Conservation (phyloP, 169 alveolate genomes). For the Plasmodium gaboni region DNA sequence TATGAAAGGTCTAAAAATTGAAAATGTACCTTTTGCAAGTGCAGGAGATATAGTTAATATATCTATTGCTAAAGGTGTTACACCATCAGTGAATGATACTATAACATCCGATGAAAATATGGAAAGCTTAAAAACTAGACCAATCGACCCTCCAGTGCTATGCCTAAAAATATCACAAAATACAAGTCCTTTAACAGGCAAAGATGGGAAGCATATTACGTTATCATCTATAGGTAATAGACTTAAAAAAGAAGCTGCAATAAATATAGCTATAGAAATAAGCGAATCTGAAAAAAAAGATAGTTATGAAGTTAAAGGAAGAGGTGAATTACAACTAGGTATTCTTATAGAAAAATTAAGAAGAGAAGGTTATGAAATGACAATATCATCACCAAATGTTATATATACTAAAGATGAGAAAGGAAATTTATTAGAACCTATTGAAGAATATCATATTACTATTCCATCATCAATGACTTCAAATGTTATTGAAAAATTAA, state of each 20-base stretch:
- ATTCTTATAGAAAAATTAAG: constrained; percentile 96
- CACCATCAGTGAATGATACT: constrained; percentile 87
- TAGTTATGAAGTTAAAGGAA: constrained; percentile 89
- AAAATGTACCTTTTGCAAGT: constrained; percentile 79
- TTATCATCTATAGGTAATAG: constrained; percentile 91
- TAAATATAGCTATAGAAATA: constrained; percentile 93
- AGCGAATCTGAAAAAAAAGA: constrained; percentile 84
- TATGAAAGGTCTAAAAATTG: constrained; percentile 81
- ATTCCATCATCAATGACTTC: constrained; percentile 86
- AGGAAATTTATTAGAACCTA: constrained; percentile 90
- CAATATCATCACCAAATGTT: constrained; percentile 92
- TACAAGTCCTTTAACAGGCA: constrained; percentile 94
- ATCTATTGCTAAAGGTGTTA: constrained; percentile 82
- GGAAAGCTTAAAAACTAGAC: constrained; percentile 85
- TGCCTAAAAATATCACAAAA: constrained; percentile 91
- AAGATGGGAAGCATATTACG: constrained; percentile 90
- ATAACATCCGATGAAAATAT: constrained; percentile 77
- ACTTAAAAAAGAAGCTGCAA: constrained; percentile 91
- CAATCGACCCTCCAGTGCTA: constrained; percentile 95
- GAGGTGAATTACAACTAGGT: constrained; percentile 97
- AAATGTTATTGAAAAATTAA: constrained; percentile 87
- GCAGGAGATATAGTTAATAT: constrained; percentile 87
- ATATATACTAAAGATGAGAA: constrained; percentile 86
- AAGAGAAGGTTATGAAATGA: constrained; percentile 96
- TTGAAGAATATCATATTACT: constrained; percentile 88